Conservation (phyloP, 805 yeast genomes). For the Candida andamanensis region DNA sequence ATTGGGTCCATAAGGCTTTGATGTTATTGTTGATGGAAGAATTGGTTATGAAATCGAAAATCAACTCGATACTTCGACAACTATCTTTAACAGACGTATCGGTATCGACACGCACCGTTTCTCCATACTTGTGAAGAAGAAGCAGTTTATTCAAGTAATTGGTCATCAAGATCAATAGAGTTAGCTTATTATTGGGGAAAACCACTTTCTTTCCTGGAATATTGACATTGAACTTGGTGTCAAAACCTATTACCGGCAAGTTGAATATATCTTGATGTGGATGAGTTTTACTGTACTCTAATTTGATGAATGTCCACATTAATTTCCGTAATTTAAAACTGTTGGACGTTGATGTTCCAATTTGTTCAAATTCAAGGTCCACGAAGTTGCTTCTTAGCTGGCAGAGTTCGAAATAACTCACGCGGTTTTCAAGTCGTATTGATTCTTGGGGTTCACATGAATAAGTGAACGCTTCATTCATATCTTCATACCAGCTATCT, state of each 20-base stretch:
- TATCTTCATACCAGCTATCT: constrained; percentile 11
- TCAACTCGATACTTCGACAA: too few relatives aligned
- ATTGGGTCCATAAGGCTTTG: too few relatives aligned
- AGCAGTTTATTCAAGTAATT: constrained; percentile 16
- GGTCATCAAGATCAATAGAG: constrained; percentile 15
- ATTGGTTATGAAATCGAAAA: too few relatives aligned
- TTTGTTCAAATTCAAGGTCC: constrained; percentile 19
- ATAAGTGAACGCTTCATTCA: constrained; percentile 11
- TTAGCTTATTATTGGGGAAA: constrained; percentile 10
- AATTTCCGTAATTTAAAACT: constrained; percentile 22
- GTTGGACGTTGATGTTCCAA: constrained; percentile 12
- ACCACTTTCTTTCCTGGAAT: too few relatives aligned
- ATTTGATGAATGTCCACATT: constrained; percentile 28
- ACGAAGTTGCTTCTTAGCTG: constrained; percentile 16
- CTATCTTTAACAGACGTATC: too few relatives aligned
- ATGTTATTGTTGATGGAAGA: too few relatives aligned
- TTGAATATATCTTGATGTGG: constrained; percentile 5
- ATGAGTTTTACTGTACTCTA: constrained; percentile 14
- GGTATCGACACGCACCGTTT: too few relatives aligned
- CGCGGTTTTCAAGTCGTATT: too few relatives aligned
- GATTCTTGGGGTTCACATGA: too few relatives aligned
- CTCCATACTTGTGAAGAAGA: too few relatives aligned
- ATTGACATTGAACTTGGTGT: constrained; percentile 1
- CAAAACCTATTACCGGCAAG: neutral
- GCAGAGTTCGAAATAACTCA: constrained; percentile 22